Evolutionary conservation across 2,329 filamentous ascomycete species (phyloP), one percentile per base, ranked within the genome.

Genomic region (Botrytis porri): DNA sequence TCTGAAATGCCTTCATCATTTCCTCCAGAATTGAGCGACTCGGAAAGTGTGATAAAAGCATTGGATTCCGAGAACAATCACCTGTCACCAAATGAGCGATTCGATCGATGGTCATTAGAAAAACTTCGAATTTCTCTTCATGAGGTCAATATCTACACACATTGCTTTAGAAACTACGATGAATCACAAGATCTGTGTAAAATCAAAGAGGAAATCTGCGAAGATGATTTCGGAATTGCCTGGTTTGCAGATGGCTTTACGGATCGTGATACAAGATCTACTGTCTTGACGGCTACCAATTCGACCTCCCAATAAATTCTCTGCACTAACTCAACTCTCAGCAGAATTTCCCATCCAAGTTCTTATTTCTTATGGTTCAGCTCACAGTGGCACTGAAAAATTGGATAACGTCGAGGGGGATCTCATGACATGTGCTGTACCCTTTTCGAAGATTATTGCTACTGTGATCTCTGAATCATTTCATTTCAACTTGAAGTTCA

Each of bases 41-140:
- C 10, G 16, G 39, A 41, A 10, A 41, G 25, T 16, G 9, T 4
- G 14, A 70, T 69, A 0, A 35, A 57, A 20, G 51, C 45, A 60
- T 43, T 57, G 54, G 35, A 62, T n/a, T 43, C 64, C 43, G 67
- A 66, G 12, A 25, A 67, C 3, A 62, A 71, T n/a, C 54, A n/a
- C 69, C 41, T 73, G 59, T 35, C 70, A 5, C 22, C 63, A 7
- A 70, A 71, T 60, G 61, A 71, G 22, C 48, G 71, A 10, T 75
- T 79, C 32, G 77, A 79, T 74, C 35, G 75, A 32, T 79, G 77
- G 76, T 66, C 79, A 12, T 54, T 79, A 9, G 29, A 74, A 6
- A 73, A 67, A 0, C 65, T 79, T 10, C 75, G 72, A 4, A 63
- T 57, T 16, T 79, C 78, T 9, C 63, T 77, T 37, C 32, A 77